phyloP scores from a whole-genome alignment of 1,284 basidiomycete species.

The Agroathelia rolfsii region DNA sequence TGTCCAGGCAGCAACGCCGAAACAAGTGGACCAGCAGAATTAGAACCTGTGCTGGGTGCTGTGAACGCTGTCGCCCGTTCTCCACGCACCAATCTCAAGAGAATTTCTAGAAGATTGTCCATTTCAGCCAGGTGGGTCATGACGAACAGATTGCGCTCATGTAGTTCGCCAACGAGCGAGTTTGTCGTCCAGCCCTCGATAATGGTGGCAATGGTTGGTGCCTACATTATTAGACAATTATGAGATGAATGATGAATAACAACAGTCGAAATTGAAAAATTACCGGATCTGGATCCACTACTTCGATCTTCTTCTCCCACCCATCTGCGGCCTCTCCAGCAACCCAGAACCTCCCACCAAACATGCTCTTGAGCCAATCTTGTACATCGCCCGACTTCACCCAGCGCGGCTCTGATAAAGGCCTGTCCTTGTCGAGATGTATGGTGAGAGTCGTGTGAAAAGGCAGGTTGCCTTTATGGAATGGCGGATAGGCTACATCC shows the following conservation, averaged over 20 bases:
- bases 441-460: slow-evolving; percentile 45
- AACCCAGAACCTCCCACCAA: slow-evolving; percentile 74
- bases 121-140: slow-evolving; percentile 77
- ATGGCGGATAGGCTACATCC: slow-evolving; percentile 60
- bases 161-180: slow-evolving; percentile 64
- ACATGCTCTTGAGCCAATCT: slow-evolving; percentile 86
- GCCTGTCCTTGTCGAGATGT: slow-evolving; percentile 77
- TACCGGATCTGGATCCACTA: slow-evolving; percentile 92
- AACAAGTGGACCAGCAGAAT: slow-evolving; percentile 54
- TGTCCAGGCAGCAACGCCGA: slow-evolving; percentile 65
- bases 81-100: slow-evolving; percentile 81
- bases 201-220: slow-evolving; percentile 84
- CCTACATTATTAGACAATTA: slow-evolving; percentile 32
- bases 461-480: slow-evolving; percentile 43
- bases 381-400: slow-evolving; percentile 89
- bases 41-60: slow-evolving; percentile 44
- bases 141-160: slow-evolving; percentile 79
- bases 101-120: slow-evolving; percentile 84
- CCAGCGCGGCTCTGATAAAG: slow-evolving; percentile 92
- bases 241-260: slow-evolving; percentile 9
- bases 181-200: slow-evolving; percentile 82
- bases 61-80: slow-evolving; percentile 71
- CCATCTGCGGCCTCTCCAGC: slow-evolving; percentile 62
- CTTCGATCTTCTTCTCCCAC: slow-evolving; percentile 89
- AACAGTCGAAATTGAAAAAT: slow-evolving; percentile 13